Conservation (phyloP, 1,284 basidiomycete species). For the Thecaphora thlaspeos region DNA sequence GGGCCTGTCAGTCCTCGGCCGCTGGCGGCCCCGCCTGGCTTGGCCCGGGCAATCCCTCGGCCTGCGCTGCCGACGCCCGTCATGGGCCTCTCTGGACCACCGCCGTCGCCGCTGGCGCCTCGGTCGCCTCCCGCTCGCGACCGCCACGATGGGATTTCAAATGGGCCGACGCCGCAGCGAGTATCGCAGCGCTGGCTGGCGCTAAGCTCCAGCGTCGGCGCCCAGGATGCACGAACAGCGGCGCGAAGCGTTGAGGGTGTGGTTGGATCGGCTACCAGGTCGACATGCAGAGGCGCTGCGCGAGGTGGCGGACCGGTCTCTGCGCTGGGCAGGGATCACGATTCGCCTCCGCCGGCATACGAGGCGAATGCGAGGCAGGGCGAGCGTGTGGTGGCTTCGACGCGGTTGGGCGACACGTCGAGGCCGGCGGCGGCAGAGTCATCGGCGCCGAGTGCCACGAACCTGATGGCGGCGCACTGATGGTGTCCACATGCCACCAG, state of each 20-base stretch:
- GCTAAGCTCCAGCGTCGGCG: conserved; percentile 13
- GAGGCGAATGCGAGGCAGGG: conserved; percentile 21
- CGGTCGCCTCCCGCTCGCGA: conserved; percentile 3
- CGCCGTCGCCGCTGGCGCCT: conserved; percentile 3
- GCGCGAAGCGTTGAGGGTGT: no score
- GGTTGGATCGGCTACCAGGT: conserved; percentile 1
- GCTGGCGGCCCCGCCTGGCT: not conserved
- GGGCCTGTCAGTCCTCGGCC: not conserved
- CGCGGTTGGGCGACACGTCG: not conserved
- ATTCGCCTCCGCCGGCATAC: conserved; percentile 31
- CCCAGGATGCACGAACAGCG: no score
- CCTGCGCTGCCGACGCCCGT: not conserved
- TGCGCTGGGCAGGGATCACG: not conserved
- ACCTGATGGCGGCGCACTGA: no score
- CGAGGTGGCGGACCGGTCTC: not conserved
- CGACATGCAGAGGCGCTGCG: conserved; percentile 9
- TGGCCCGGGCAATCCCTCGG: not conserved
- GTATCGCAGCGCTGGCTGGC: conserved; percentile 37
- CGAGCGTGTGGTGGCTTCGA: conserved; percentile 18
- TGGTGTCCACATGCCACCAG: no score
- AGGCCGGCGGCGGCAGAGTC: no score
- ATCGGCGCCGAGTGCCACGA: no score
- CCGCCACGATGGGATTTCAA: conserved; percentile 6
- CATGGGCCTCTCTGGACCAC: not conserved
- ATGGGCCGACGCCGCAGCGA: conserved; percentile 22